Conservation (phyloP, 208 protist species). For the Leishmania turanica region DNA sequence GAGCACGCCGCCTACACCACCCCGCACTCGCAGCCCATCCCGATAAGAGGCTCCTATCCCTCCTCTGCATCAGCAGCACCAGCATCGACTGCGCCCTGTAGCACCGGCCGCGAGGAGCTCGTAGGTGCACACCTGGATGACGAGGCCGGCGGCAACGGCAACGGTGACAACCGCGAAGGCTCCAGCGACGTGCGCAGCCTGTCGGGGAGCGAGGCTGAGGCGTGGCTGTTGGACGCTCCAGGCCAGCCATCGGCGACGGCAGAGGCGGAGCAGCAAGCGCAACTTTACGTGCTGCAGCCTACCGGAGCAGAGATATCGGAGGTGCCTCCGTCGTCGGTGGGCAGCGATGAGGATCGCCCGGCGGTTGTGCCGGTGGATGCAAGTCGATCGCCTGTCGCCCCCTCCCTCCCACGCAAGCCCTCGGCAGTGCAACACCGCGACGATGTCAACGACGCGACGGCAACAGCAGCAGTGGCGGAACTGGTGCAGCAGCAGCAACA, state of each 20-base stretch:
- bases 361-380: neutral
- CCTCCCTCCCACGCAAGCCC: neutral
- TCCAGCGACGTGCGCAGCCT: slow-evolving; percentile 11
- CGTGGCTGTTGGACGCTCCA: neutral
- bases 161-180: neutral
- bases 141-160: neutral
- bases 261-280: neutral
- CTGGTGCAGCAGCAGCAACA: neutral
- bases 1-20: slow-evolving; percentile 6
- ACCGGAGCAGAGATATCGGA: neutral
- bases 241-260: neutral
- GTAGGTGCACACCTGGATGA: neutral
- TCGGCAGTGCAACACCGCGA: neutral
- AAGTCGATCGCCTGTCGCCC: neutral
- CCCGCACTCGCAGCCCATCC: neutral
- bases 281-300: neutral
- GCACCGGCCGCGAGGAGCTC: neutral
- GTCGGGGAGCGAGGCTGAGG: slow-evolving; percentile 3
- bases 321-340: neutral
- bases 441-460: neutral
- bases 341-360: neutral
- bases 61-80: neutral
- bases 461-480: neutral
- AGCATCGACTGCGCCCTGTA: neutral
- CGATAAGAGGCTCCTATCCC: neutral